Evolutionary conservation across 371 early-diverging fungal genomes (phyloP).

Genomic region (Circinella minor): DNA sequence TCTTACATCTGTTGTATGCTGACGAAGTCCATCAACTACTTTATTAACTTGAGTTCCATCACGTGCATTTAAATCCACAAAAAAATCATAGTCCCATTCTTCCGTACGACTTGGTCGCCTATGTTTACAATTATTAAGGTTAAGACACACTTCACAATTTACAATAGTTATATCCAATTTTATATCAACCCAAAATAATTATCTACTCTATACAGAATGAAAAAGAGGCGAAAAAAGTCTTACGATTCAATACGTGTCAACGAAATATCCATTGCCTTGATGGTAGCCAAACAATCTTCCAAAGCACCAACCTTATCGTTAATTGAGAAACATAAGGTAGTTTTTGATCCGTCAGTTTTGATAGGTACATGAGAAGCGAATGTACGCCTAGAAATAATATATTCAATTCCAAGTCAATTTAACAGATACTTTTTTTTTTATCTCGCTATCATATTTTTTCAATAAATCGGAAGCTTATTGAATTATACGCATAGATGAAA

Average conservation of each 20-base stretch:
- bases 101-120: constrained; percentile 82
- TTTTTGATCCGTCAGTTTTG: constrained; percentile 31
- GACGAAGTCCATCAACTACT: constrained; percentile 64
- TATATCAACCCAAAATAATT: too few species aligned
- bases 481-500: neutral
- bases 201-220: too few species aligned
- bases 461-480: too few species aligned
- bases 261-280: constrained; percentile 79
- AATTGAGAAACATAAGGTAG: constrained; percentile 83
- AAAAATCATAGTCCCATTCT: constrained; percentile 91
- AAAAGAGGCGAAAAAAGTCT: constrained; percentile 9
- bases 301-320: constrained; percentile 86
- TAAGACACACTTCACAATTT: too few species aligned
- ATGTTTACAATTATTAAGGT: neutral
- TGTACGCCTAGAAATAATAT: neutral
- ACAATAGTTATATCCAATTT: too few species aligned
- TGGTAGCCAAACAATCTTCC: constrained; percentile 79
- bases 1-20: constrained; percentile 67
- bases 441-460: constrained; percentile 10
- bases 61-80: constrained; percentile 82
- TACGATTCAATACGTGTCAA: constrained; percentile 93
- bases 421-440: neutral
- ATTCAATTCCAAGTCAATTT: neutral
- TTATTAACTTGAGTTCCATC: constrained; percentile 57
- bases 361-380: constrained; percentile 12